Base-by-base conservation (phyloP, 1,139 yeast genomes). In the Suhomyces anneliseae region DNA sequence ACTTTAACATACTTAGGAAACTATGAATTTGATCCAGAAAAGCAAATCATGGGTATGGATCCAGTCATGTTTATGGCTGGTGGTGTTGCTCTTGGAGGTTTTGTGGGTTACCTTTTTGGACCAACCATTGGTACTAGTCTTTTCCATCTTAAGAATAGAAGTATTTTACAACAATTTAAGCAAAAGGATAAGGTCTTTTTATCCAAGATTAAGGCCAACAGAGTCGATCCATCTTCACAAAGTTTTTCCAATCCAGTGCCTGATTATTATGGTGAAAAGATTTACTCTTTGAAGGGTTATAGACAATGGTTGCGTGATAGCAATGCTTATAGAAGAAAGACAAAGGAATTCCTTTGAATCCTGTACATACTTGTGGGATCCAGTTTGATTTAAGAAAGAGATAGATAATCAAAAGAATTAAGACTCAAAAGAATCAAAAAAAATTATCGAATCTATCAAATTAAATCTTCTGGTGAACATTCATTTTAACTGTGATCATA, bases 221-320 rank as follows among this genome's bases (percentile, higher is more conserved):
- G 99, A 58, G 97, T 92, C 38, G 96, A 93, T 68, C 97, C 99
- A 10, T 80, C 92, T n/a, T 83, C 89, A 46, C 97, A 90, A 70
- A 83, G 92, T 60, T 85, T 90, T 68, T 82, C 93, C 51, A 93
- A 93, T 68, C 99, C 98, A 9, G 96, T 93, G 38, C 97, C 98
- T 15, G 99, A 93, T 66, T 95, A 90, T 70, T 93, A 93, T 63
- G 99, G 99, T 33, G 99, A 93, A 70, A 88, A 89, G 68, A 92
- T 93, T 53, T 90, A 90, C 49, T 86, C 95, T 39, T 70, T 92
- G 63, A 81, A 83, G 59, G 93, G 84, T 56, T 93, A 93, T 69
- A 86, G 90, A 68, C 95, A 89, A 65, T 93, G 99, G 99, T 78
- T 93, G 59, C 82, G 98, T 61, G 98, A 93, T 66, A 89, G 97